Evolutionary conservation across 2,329 filamentous ascomycete genomes (phyloP), one percentile per base, ranked within the genome.

Genomic region (Xylariales sp.): DNA sequence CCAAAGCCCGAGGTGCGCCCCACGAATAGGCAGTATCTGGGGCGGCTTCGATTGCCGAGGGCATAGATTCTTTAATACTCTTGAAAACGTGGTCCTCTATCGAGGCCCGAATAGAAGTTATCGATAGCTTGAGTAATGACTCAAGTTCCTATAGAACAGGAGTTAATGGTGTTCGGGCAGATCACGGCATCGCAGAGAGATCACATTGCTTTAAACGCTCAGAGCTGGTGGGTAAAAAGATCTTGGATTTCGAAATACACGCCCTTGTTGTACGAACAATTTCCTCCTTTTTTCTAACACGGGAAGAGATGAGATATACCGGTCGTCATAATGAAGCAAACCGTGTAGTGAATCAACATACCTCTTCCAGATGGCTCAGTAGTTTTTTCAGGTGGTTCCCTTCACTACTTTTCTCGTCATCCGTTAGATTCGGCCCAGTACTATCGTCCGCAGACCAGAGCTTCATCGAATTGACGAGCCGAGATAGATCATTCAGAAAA

Each of bases 401-500:
- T 58, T 75, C 69, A 14, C 53, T 53, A 23, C 18, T 45, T 62
- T 69, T 70, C 54, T 74, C 70, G 3, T 41, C 23, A 7, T 70
- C 69, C 4, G 70, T 72, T 7, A 74, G 64, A 28, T 36, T 55
- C 8, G 68, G 61, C 41, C 50, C 48, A 14, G 32, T 69, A 28
- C 57, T 69, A 48, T 69, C 59, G 16, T 59, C 66, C 8, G 53
- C 32, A 10, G 65, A 66, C 75, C 74, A 74, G 69, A 73, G 69
- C 8, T 75, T 80, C 58, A 90, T 77, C 0, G 86, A 88, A 36
- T 83, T 85, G 3, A 89, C 66, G 0, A 88, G 73, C 66, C 85
- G 83, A 49, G 78, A 81, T 3, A 89, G 60, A 36, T 80, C 81
- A 10, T 84, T 85, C 2, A 91, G 77, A 67, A 89, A 89, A 1